Evolutionary conservation across 768 basidiomycete species (phyloP), one percentile per base, ranked within the genome.

Genomic region (Boletus pseudo-olivaceus): DNA sequence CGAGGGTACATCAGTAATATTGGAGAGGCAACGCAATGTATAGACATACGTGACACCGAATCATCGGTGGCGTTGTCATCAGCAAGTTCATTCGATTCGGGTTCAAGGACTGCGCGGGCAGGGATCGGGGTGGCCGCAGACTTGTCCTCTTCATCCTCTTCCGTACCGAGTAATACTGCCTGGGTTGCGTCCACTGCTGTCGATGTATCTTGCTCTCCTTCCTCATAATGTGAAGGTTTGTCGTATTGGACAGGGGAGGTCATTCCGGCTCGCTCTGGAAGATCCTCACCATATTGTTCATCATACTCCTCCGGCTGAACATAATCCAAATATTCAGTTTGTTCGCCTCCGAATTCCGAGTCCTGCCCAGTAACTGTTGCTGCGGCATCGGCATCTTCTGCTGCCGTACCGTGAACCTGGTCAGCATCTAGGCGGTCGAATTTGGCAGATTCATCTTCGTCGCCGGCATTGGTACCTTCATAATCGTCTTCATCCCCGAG

Each of bases 291-390:
- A 29, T 69, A 72, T 39, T 57, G 63, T 34, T 72, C 72, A 26
- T 73, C 70, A 51, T 72, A 70, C 23, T 75, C 76, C 46, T 67
- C 71, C 3, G 59, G 53, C 27, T 73, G 68, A 43, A 60, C 62
- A 40, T 68, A 63, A 32, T 74, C 71, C 19, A 65, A 39, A 43
- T 73, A 72, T 49, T 72, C 72, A 7, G 66, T 61, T 11, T 67
- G 70, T 39, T 75, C 72, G 42, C 62, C 73, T 15, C 60, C 67
- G 8, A 58, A 65, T 35, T 63, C 58, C 15, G 47, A 49, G 20
- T 32, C 55, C 1, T 51, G 66, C 9, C 40, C 55, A 4, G 48
- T 46, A 34, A 53, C 44, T 7, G 55, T 51, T 12, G 50, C 44
- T 6, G 50, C n/a, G 20, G 55, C 47, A 14, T 67, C 64, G 2